Evolutionary conservation across 2,329 filamentous ascomycete genomes (phyloP).

Genomic region (Atkinsonella hypoxylon): DNA sequence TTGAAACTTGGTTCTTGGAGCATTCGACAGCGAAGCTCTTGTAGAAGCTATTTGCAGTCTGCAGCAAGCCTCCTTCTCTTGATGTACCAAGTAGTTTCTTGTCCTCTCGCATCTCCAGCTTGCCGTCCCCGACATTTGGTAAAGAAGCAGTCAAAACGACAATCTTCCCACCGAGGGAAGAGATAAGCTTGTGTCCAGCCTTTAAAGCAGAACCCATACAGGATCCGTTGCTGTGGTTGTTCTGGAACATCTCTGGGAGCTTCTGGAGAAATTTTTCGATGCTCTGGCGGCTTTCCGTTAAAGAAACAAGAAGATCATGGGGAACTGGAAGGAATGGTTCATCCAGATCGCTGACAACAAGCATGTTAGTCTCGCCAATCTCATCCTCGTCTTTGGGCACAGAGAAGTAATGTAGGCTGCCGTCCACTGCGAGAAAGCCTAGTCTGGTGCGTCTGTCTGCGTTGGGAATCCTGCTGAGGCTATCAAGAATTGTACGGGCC

Average conservation of each 20-base stretch:
- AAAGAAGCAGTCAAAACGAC: conserved; percentile 81
- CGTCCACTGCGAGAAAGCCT: conserved; percentile 92
- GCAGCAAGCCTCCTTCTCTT: conserved; percentile 77
- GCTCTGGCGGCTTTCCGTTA: conserved; percentile 80
- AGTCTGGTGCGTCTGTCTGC: conserved; percentile 84
- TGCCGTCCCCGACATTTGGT: conserved; percentile 80
- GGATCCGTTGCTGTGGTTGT: conserved; percentile 79
- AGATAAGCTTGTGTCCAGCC: conserved; percentile 91
- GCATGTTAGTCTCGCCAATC: conserved; percentile 74
- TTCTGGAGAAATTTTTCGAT: conserved; percentile 85
- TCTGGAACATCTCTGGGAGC: conserved; percentile 92
- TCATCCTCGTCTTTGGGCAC: conserved; percentile 83
- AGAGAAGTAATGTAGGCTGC: conserved; percentile 89
- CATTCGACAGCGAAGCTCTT: conserved; percentile 98
- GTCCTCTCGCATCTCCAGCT: conserved; percentile 87
- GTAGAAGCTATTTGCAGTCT: conserved; percentile 93
- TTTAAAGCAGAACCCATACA: conserved; percentile 90
- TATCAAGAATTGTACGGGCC: conserved; percentile 87
- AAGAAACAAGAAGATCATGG: conserved; percentile 76
- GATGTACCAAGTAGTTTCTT: conserved; percentile 91
- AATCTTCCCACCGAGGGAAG: conserved; percentile 87
- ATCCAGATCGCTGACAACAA: conserved; percentile 88
- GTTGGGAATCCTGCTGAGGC: conserved; percentile 94
- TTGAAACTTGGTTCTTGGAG: conserved; percentile 96
- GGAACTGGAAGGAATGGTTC: conserved; percentile 95